Conservation (phyloP, 202 grass and related monocot genomes). For the Bolboschoenoplectus hybrid region DNA sequence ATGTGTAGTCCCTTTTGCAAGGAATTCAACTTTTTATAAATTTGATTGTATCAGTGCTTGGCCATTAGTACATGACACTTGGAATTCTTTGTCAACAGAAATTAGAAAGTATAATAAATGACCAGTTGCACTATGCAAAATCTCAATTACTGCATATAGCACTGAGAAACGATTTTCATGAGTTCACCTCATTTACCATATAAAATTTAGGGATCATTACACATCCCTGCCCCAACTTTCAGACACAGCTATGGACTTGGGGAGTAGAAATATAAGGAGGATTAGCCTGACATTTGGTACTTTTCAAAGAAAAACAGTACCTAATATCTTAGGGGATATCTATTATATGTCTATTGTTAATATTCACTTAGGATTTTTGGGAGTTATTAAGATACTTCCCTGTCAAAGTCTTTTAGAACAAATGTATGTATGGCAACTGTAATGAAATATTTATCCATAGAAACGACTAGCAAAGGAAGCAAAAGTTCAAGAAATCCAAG, state of each 20-base stretch:
- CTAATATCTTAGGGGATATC: background rate
- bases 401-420: slow-evolving; percentile 18
- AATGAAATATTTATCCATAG: slow-evolving; percentile 40
- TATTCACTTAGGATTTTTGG: background rate
- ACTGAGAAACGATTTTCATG: background rate
- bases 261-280: background rate
- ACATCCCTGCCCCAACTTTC: background rate
- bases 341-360: background rate
- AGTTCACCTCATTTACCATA: background rate
- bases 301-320: background rate
- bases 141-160: slow-evolving; percentile 1
- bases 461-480: slow-evolving; percentile 95
- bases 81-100: background rate
- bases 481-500: slow-evolving; percentile 85
- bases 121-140: background rate
- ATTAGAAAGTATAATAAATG: background rate
- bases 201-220: background rate
- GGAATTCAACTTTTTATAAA: slow-evolving; percentile 15
- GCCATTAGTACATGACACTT: background rate
- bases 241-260: background rate
- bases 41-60: slow-evolving; percentile 15
- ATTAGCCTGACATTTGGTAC: background rate
- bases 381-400: background rate
- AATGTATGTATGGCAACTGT: background rate
- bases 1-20: background rate